Percentiles rank a stretch among this genome's conserved stretches.
phyloP scores from a whole-genome alignment of 2,329 filamentous ascomycete genomes.

The Cyphellophora europaea region DNA sequence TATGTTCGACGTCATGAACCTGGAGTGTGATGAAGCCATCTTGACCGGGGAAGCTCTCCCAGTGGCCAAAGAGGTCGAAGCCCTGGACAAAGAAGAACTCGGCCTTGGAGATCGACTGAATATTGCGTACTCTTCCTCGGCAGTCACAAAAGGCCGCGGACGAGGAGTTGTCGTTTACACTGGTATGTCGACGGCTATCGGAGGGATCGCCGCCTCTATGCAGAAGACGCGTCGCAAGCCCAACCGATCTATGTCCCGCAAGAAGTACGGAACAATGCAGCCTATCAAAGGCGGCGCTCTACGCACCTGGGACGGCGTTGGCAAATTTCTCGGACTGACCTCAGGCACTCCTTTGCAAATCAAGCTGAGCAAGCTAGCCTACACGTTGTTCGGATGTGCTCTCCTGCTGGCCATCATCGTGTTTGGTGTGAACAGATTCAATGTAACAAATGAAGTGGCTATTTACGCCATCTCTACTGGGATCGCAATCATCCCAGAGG shows the following conservation, averaged over 20 bases:
- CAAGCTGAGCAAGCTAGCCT: constrained; percentile 76
- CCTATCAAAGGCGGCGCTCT: constrained; percentile 42
- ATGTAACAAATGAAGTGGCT: constrained; percentile 47
- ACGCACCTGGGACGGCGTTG: constrained; percentile 38
- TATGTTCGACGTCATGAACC: constrained; percentile 53
- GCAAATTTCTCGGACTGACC: constrained; percentile 49
- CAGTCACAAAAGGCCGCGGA: constrained; percentile 50
- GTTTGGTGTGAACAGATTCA: constrained; percentile 49
- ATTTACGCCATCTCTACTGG: constrained; percentile 51
- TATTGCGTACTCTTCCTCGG: constrained; percentile 52
- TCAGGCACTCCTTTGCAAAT: constrained; percentile 77
- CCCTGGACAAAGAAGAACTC: constrained; percentile 24
- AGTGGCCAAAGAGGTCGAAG: constrained; percentile 41
- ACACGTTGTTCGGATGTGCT: constrained; percentile 67
- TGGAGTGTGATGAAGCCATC: constrained; percentile 61
- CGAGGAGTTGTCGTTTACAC: constrained; percentile 50
- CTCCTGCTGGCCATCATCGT: constrained; percentile 54
- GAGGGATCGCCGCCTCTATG: constrained; percentile 49
- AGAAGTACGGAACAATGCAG: constrained; percentile 34
- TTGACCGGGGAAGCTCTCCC: constrained; percentile 54
- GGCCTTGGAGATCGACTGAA: constrained; percentile 50
- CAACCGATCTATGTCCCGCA: constrained; percentile 34
- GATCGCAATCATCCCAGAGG: constrained; percentile 55
- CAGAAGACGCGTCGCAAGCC: constrained; percentile 38
- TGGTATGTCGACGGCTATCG: constrained; percentile 54